Base-by-base conservation (phyloP, 352 stramenopile species). In the Phytopythium helicoides region DNA sequence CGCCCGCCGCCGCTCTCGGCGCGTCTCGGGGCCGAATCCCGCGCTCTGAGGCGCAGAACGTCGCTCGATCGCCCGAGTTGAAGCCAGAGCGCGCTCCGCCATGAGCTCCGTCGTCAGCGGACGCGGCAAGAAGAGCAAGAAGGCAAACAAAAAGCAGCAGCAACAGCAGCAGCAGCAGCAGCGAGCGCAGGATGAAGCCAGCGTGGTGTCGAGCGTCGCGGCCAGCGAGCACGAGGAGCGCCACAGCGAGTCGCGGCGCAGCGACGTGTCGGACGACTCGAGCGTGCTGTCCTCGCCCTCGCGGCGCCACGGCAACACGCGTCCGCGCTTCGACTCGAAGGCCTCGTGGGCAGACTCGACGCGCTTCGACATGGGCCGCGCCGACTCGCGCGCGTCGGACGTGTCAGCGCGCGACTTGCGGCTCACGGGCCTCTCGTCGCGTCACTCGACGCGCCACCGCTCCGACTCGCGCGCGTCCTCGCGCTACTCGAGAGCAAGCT, bases 331-430 rank as follows among this genome's bases (percentile, higher is more conserved):
- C 59, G 84, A 94, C 58, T 94, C 84, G 25, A 79, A 79, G 23
- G 84, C 77, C 18, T 94, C 84, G 40, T 94, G 81, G 80, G 81
- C 81, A 10, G 84, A 94, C 52, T 94, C 84, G 38, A 94, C 84
- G 60, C 79, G 84, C 22, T 91, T 94, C 39, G 84, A 94, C 62
- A 88, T 92, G 78, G 81, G 81, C 4, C 74, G 84, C 25, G 78
- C 74, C 6, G 84, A 94, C 59, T 92, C 81, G 44, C 81, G 82
- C 28, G 80, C 81, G 11, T 94, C 84, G 11, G 76, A 90, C 23
- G 58, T 94, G 44, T 90, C 80, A 14, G 71, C 79, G 12, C 66
- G 69, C 14, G 78, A 90, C 55, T 50, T 90, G 61, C 67, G 78
- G 6, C 75, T 90, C 47, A 89, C 82, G 50, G 66, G 62, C 5